Percentiles rank a stretch among this genome's conserved stretches.
These are phyloP conservation scores for Geotrichum restrictum DNA, from an alignment of 1,139 yeast genomes.

Conservation along the genomic window DNA sequence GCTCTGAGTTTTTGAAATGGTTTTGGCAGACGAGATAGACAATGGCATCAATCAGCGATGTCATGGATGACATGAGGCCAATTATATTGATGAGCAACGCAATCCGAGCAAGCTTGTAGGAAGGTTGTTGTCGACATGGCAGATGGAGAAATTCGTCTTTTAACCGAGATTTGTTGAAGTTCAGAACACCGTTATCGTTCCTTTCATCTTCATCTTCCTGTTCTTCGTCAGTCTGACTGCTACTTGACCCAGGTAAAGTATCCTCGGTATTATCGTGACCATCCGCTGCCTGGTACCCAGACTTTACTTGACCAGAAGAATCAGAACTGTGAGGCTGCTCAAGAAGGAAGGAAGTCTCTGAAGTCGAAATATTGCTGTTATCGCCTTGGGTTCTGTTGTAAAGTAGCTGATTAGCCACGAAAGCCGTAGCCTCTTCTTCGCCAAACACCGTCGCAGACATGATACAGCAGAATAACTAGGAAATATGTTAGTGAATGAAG, in stretches of 20 bases:
- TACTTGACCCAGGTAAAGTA: too few relatives aligned
- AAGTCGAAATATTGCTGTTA: too few relatives aligned
- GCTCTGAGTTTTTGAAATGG: slow-evolving; percentile 21
- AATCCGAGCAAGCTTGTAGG: slow-evolving; percentile 21
- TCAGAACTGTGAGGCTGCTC: too few relatives aligned
- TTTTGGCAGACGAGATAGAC: slow-evolving; percentile 29
- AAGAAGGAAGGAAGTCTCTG: too few relatives aligned
- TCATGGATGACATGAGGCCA: slow-evolving; percentile 26
- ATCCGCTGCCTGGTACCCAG: too few relatives aligned
- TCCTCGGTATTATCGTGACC: too few relatives aligned
- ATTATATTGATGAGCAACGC: slow-evolving; percentile 24
- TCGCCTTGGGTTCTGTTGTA: neutral
- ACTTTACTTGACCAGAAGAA: too few relatives aligned
- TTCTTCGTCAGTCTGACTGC: too few relatives aligned
- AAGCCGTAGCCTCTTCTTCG: slow-evolving; percentile 14
- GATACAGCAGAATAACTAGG: too few relatives aligned
- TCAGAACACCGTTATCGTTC: too few relatives aligned
- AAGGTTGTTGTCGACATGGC: slow-evolving; percentile 24
- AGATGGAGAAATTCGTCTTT: slow-evolving; percentile 19
- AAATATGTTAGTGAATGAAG: too few relatives aligned
- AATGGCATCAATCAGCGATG: slow-evolving; percentile 30
- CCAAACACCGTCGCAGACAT: slow-evolving; percentile 12
- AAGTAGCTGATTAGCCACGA: slow-evolving; percentile 8
- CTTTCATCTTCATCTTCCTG: neutral
- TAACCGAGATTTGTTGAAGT: neutral